phyloP scores from a whole-genome alignment of 768 basidiomycete genomes.

The Suillus ampliporus region DNA sequence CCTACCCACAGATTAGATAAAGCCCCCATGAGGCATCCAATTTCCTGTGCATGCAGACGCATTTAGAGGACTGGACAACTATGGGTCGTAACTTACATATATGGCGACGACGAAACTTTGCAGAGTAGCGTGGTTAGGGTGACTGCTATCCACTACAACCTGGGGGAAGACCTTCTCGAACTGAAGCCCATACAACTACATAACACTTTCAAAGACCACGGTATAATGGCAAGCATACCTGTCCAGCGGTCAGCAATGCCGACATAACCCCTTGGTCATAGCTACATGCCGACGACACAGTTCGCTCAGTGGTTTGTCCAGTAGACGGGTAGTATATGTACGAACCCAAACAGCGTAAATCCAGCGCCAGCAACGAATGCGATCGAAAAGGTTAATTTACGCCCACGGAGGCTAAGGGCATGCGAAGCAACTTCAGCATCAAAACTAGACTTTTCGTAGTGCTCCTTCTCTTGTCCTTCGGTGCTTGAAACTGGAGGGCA shows the following conservation, averaged over 20 bases:
- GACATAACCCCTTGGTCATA: conserved; percentile 79
- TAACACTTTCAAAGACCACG: background rate
- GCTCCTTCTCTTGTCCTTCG: conserved; percentile 6
- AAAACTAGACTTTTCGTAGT: conserved; percentile 33
- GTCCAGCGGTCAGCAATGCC: conserved; percentile 61
- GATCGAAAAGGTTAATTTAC: conserved; percentile 50
- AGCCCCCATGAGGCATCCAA: conserved; percentile 69
- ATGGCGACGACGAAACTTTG: conserved; percentile 66
- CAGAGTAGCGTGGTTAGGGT: conserved; percentile 53
- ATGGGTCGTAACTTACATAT: conserved; percentile 47
- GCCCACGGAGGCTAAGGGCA: conserved; percentile 46
- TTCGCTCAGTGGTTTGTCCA: background rate
- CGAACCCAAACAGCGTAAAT: conserved; percentile 66
- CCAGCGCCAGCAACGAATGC: conserved; percentile 64
- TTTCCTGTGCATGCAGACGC: conserved; percentile 48
- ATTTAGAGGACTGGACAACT: background rate
- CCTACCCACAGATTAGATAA: conserved; percentile 66
- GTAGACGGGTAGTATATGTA: background rate
- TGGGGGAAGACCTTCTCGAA: conserved; percentile 66
- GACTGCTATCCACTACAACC: conserved; percentile 47
- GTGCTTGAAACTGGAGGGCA: background rate
- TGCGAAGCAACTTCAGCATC: conserved; percentile 41
- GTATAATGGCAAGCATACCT: conserved; percentile 36
- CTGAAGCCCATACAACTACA: conserved; percentile 27
- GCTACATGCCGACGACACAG: conserved; percentile 30